phyloP scores from a whole-genome alignment of 192 early-diverging fungal genomes.

The Backusella parvicylindrica region DNA sequence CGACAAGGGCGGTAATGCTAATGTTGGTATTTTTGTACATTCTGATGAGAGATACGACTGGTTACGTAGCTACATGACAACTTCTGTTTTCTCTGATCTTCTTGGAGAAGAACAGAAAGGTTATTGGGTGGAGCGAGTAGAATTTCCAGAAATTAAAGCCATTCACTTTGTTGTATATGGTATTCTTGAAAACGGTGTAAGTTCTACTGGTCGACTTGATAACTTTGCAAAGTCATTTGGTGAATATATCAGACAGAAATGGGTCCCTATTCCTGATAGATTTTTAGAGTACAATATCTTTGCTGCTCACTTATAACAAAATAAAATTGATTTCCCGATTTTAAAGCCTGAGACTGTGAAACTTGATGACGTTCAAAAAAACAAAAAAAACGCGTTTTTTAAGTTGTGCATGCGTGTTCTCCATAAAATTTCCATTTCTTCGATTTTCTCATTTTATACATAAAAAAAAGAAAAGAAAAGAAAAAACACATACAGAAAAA shows the following conservation, averaged over 20 bases:
- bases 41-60: background rate
- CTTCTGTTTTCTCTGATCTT: background rate
- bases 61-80: background rate
- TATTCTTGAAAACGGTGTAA: background rate
- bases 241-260: background rate
- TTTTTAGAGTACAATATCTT: background rate
- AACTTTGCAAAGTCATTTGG: background rate
- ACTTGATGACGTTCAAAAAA: background rate
- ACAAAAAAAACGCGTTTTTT: background rate
- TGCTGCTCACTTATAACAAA: background rate
- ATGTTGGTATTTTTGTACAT: background rate
- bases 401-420: conserved; percentile 1
- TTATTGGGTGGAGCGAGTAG: background rate
- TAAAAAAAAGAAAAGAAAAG: background rate
- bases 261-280: background rate
- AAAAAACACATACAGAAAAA: background rate
- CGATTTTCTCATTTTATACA: background rate
- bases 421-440: background rate
- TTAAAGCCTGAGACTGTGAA: background rate
- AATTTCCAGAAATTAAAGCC: background rate
- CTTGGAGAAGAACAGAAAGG: background rate
- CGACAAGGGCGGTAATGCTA: background rate
- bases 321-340: background rate
- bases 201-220: background rate
- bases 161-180: background rate